phyloP scores from a whole-genome alignment of 2,329 filamentous ascomycete species.

The Fonsecaea erecta region DNA sequence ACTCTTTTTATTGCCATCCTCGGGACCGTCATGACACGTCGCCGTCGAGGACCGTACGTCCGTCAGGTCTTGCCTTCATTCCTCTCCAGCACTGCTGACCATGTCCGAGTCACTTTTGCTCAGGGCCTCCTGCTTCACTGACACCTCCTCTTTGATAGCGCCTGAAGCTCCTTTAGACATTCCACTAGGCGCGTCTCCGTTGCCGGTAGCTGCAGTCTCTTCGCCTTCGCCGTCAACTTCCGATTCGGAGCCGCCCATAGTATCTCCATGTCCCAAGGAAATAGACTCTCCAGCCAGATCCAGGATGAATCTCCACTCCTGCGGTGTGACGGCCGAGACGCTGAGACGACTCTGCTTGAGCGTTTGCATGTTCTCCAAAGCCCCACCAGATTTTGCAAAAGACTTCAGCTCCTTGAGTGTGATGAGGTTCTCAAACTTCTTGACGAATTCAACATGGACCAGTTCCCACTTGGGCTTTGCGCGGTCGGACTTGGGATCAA shows the following conservation, averaged over 20 bases:
- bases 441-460: conserved; percentile 84
- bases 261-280: conserved; percentile 30
- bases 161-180: background rate
- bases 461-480: conserved; percentile 81
- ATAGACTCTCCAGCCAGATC: conserved; percentile 45
- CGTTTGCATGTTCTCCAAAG: conserved; percentile 77
- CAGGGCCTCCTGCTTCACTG: background rate
- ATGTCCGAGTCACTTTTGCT: background rate
- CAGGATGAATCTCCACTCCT: conserved; percentile 57
- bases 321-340: conserved; percentile 61
- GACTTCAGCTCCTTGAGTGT: conserved; percentile 72
- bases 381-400: conserved; percentile 60
- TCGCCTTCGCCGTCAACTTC: conserved; percentile 34
- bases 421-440: conserved; percentile 76
- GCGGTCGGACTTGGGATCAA: conserved; percentile 74
- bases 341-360: conserved; percentile 81
- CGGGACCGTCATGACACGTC: background rate
- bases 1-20: background rate
- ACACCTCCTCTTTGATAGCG: background rate
- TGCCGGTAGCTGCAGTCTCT: conserved; percentile 25
- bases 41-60: background rate
- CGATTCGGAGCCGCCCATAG: conserved; percentile 32
- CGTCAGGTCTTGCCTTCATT: background rate
- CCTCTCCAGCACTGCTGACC: background rate
- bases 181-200: conserved; percentile 12